Conservation (phyloP, 352 stramenopile genomes). For the Pythium sukuiense region DNA sequence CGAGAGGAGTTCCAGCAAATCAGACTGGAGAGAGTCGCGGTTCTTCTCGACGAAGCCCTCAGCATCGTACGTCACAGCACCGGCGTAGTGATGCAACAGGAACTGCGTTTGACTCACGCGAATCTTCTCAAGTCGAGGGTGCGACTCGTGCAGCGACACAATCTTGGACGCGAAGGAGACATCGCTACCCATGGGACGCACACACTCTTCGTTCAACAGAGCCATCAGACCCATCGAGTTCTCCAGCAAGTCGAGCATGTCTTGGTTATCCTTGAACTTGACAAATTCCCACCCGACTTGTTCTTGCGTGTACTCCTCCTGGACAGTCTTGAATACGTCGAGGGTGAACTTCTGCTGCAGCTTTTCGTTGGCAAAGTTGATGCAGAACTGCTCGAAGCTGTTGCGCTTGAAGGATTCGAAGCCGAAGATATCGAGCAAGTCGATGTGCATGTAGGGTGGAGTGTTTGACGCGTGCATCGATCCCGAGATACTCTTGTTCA, state of each 20-base stretch:
- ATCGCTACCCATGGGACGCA: constrained; percentile 86
- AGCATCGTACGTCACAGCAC: constrained; percentile 77
- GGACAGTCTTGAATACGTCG: constrained; percentile 87
- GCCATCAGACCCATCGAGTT: constrained; percentile 89
- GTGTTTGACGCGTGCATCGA: constrained; percentile 33
- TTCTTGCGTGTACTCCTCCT: constrained; percentile 81
- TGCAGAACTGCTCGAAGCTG: constrained; percentile 96
- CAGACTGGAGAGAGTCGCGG: constrained; percentile 80
- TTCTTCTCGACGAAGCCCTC: constrained; percentile 89
- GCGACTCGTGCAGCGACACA: constrained; percentile 73
- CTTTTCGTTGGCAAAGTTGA: constrained; percentile 96
- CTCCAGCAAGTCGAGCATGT: constrained; percentile 89
- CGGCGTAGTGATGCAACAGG: constrained; percentile 81
- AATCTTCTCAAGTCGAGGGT: constrained; percentile 78
- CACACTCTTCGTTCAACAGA: constrained; percentile 91
- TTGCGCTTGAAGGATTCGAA: constrained; percentile 95
- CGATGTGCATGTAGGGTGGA: constrained; percentile 83
- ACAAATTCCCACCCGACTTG: constrained; percentile 79
- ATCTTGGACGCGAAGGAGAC: constrained; percentile 89
- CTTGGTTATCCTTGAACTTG: constrained; percentile 89
- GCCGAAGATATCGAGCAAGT: constrained; percentile 97
- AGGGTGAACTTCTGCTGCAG: constrained; percentile 91
- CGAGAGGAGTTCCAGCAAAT: constrained; percentile 69
- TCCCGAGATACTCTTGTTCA: constrained; percentile 84
- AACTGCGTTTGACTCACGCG: constrained; percentile 77